Percentiles rank a stretch among this genome's conserved stretches.
These are phyloP conservation scores for Fusarium poae DNA, from an alignment of 2,329 filamentous ascomycete species.

Conservation along the genomic window DNA sequence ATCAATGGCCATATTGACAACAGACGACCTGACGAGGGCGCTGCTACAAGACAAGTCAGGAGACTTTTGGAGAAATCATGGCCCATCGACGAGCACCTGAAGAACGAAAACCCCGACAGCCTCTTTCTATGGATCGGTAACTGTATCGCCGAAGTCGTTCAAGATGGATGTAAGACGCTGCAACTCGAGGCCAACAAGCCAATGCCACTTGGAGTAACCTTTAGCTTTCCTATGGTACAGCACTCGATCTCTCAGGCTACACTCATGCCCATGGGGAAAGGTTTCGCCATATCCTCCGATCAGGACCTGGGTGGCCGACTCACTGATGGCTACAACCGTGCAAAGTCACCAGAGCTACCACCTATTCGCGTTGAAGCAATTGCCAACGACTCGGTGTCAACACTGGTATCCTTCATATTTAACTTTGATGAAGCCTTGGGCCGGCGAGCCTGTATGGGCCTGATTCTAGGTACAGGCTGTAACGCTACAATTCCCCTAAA, in stretches of 20 bases:
- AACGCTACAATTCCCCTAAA: constrained; percentile 84
- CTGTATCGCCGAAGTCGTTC: constrained; percentile 80
- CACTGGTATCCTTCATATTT: constrained; percentile 82
- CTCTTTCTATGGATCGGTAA: constrained; percentile 86
- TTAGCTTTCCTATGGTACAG: constrained; percentile 78
- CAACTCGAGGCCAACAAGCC: constrained; percentile 59
- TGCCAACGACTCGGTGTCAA: constrained; percentile 85
- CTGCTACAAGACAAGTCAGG: constrained; percentile 58
- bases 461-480: constrained; percentile 85
- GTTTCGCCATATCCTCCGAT: constrained; percentile 72
- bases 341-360: constrained; percentile 66
- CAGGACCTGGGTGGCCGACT: constrained; percentile 72
- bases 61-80: constrained; percentile 77
- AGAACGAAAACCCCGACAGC: constrained; percentile 79
- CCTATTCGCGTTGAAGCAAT: constrained; percentile 79
- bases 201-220: constrained; percentile 76
- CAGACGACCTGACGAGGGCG: constrained; percentile 29
- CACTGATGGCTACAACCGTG: constrained; percentile 68
- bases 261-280: constrained; percentile 78
- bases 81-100: constrained; percentile 80
- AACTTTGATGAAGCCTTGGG: constrained; percentile 71
- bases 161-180: constrained; percentile 64
- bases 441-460: constrained; percentile 79
- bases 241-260: constrained; percentile 71
- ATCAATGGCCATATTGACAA: constrained; percentile 23